Evolutionary conservation across 164 flowering plant genomes (phyloP).

Genomic region (Nymphaea thermarum): DNA sequence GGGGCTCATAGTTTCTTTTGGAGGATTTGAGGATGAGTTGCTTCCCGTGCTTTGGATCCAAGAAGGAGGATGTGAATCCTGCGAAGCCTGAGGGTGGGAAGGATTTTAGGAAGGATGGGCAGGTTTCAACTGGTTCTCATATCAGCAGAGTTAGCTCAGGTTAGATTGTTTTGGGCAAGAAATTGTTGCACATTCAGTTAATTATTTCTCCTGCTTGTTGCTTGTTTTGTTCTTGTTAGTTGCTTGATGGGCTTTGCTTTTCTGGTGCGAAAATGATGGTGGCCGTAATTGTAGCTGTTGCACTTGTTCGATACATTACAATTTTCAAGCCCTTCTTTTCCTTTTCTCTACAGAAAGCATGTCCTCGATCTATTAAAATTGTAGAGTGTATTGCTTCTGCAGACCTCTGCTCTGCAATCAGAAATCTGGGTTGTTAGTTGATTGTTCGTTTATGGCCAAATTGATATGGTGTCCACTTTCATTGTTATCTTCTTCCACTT

Average conservation of each 20-base stretch:
- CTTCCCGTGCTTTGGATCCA: constrained; percentile 32
- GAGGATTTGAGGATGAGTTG: constrained; percentile 28
- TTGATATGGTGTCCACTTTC: too few relatives aligned
- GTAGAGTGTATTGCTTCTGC: too few relatives aligned
- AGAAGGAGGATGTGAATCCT: constrained; percentile 15
- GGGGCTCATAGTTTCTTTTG: constrained; percentile 5
- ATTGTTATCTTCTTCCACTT: too few relatives aligned
- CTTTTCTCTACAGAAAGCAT: background rate
- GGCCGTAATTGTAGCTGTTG: background rate
- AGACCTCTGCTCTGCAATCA: too few relatives aligned
- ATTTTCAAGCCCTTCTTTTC: background rate
- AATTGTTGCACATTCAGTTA: too few relatives aligned
- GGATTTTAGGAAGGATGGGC: constrained; percentile 15
- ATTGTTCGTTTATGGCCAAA: too few relatives aligned
- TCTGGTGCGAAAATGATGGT: background rate
- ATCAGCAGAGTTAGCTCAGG: constrained; percentile 16
- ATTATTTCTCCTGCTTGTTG: too few relatives aligned
- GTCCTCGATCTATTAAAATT: too few relatives aligned
- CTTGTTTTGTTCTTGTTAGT: too few relatives aligned
- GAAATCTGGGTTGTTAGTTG: too few relatives aligned
- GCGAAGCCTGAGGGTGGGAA: constrained; percentile 22
- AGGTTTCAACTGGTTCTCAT: constrained; percentile 7
- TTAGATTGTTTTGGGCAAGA: background rate
- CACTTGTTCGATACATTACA: background rate
- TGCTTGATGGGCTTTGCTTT: background rate